Evolutionary conservation across 768 basidiomycete genomes (phyloP), one percentile per base, ranked within the genome.

Genomic region (Lactifluus pinguis): DNA sequence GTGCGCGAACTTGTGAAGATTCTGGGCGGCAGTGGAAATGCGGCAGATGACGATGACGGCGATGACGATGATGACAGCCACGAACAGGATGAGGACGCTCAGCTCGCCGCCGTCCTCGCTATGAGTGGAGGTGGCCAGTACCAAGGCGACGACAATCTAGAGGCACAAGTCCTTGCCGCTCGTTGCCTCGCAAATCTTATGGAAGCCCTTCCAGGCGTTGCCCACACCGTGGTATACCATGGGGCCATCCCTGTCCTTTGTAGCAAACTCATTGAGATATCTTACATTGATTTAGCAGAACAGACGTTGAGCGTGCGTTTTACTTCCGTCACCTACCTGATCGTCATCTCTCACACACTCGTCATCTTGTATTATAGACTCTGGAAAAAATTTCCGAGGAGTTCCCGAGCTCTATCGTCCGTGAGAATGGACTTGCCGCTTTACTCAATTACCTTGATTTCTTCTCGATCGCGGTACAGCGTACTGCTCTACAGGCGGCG

Each of bases 331-430:
- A 5, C n/a, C 13, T 19, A 17, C 25, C 25, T 25, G 25, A 44
- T 53, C 39, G 56, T 66, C 42, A 39, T 63, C 8, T 50, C 51
- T 59, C 53, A 53, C 34, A 59, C 52, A 62, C 68, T 62, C 25
- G 25, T 57, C 49, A 39, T 51, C 67, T 57, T 41, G 13, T 70
- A 25, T 25, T 25, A 25, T 2, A 98, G 95, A 99, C 95, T 0
- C 78, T 97, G 77, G 92, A 98, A 76, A 99, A 99, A 76, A 95
- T 99, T 39, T 95, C 95, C 3, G 93, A 95, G 71, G 97, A 98
- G 73, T 95, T 94, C 66, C 95, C 97, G 0, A 88, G 89, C 65
- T 85, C 94, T 15, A 97, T 99, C 67, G 94, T 97, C 25, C 86
- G 93, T 57, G 97, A 98, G 75, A 93, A 93, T 54, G 97, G 97